Conservation (phyloP, 106 monocot genomes). For the Posidonia australis region DNA sequence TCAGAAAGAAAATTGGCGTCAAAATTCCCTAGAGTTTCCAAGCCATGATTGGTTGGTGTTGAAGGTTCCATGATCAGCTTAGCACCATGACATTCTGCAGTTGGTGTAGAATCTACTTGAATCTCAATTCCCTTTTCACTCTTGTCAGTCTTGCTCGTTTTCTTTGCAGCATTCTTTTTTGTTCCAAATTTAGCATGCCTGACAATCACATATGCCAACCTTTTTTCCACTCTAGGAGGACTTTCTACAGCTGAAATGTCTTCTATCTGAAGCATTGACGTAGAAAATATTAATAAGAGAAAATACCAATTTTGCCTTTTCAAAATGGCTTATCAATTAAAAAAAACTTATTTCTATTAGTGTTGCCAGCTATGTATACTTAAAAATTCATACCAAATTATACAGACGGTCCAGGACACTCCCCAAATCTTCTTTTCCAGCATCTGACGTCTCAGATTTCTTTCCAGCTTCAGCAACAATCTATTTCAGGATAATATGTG, state of each 20-base stretch:
- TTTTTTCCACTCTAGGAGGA: slow-evolving; percentile 20
- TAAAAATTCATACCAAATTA: slow-evolving; percentile 1
- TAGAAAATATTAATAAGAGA: not conserved
- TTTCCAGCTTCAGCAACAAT: slow-evolving; percentile 13
- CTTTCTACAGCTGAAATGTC: slow-evolving; percentile 19
- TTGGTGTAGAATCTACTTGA: not conserved
- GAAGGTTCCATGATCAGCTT: not conserved
- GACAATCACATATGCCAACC: slow-evolving; percentile 20
- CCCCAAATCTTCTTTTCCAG: slow-evolving; percentile 5
- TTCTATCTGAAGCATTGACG: slow-evolving; percentile 11
- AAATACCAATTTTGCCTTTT: not conserved
- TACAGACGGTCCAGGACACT: slow-evolving; percentile 5
- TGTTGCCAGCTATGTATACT: not conserved
- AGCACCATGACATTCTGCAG: not conserved
- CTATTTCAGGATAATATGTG: not conserved
- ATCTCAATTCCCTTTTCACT: not conserved
- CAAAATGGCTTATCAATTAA: too few species aligned
- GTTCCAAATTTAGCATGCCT: slow-evolving; percentile 25
- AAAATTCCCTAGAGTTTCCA: not conserved
- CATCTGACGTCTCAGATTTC: not conserved
- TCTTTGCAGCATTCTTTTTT: slow-evolving; percentile 20
- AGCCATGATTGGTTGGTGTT: not conserved
- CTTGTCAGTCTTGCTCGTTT: not conserved
- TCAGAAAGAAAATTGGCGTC: not conserved
- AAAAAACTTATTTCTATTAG: not conserved